A percentile compares a stretch with the other conserved stretches of the same genome.
These are phyloP conservation scores for Kluyveromyces nonfermentans DNA, from an alignment of 805 yeast species.

Conservation along the genomic window DNA sequence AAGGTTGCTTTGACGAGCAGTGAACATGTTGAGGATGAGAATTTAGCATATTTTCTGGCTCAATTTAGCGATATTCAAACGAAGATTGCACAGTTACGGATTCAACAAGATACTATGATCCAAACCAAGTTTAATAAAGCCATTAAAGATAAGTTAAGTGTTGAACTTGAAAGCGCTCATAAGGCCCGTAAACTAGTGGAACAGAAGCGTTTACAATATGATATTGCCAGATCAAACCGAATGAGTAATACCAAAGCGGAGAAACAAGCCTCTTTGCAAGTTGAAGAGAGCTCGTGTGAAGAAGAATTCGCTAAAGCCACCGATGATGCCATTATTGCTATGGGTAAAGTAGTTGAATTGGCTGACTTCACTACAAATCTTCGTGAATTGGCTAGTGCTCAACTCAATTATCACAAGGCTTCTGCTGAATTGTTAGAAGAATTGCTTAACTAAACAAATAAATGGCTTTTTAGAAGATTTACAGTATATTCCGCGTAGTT, in stretches of 20 bases:
- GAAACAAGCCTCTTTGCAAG: constrained; percentile 65
- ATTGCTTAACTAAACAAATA: constrained; percentile 33
- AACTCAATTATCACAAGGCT: constrained; percentile 69
- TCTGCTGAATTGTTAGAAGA: constrained; percentile 59
- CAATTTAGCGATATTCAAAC: constrained; percentile 61
- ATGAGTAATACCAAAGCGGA: constrained; percentile 44
- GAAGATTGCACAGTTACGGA: constrained; percentile 72
- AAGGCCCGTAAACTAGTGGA: constrained; percentile 66
- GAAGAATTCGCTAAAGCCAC: constrained; percentile 86
- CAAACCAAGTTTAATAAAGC: constrained; percentile 60
- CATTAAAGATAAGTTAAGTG: constrained; percentile 50
- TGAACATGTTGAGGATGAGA: constrained; percentile 34
- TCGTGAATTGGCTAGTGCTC: constrained; percentile 64
- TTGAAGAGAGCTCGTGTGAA: constrained; percentile 73
- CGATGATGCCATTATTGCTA: constrained; percentile 74
- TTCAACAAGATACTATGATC: constrained; percentile 72
- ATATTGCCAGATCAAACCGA: constrained; percentile 54
- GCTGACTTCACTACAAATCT: constrained; percentile 61
- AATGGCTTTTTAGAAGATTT: neutral
- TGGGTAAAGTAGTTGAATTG: constrained; percentile 70
- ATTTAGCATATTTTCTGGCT: constrained; percentile 53
- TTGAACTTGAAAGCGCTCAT: constrained; percentile 52
- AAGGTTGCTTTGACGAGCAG: constrained; percentile 53
- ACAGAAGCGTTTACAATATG: constrained; percentile 68
- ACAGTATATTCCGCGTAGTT: neutral